Conservation (phyloP, 2,329 filamentous ascomycete genomes). For the Colletotrichum sp. region DNA sequence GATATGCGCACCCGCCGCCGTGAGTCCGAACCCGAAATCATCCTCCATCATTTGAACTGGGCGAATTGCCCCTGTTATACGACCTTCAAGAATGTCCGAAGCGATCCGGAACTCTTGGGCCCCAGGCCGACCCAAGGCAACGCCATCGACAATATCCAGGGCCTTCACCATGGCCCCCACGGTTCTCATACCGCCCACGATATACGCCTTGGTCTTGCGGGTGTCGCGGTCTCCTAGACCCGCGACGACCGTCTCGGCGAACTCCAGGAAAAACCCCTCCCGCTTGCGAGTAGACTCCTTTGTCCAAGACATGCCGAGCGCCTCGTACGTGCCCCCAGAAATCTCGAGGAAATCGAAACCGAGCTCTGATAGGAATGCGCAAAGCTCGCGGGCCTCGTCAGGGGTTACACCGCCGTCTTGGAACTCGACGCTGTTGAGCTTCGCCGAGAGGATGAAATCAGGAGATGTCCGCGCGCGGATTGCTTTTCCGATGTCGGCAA, state of each 20-base stretch:
- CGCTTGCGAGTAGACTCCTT: slow-evolving; percentile 59
- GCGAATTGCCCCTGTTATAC: not conserved
- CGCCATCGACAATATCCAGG: slow-evolving; percentile 61
- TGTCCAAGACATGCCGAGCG: slow-evolving; percentile 53
- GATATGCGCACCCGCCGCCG: not conserved
- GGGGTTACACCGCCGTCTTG: slow-evolving; percentile 56
- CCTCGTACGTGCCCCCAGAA: slow-evolving; percentile 64
- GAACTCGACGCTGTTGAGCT: slow-evolving; percentile 64
- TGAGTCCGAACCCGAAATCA: not conserved
- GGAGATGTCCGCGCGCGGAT: slow-evolving; percentile 33
- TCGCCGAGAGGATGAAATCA: slow-evolving; percentile 54
- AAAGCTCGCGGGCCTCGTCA: slow-evolving; percentile 55
- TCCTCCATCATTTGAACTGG: slow-evolving; percentile 3
- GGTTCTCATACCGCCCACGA: slow-evolving; percentile 64
- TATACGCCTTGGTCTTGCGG: slow-evolving; percentile 54
- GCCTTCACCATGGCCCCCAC: slow-evolving; percentile 62
- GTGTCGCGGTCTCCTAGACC: slow-evolving; percentile 25
- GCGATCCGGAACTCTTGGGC: slow-evolving; percentile 29
- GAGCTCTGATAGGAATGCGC: slow-evolving; percentile 49
- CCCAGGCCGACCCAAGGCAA: slow-evolving; percentile 55
- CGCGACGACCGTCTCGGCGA: slow-evolving; percentile 57
- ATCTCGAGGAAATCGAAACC: slow-evolving; percentile 64
- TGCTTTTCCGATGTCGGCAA: slow-evolving; percentile 45
- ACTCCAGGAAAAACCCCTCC: slow-evolving; percentile 66
- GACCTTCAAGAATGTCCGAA: not conserved